These are phyloP conservation scores for Colletotrichum tropicale DNA, from an alignment of 2,329 filamentous ascomycete species.

Conservation along the genomic window DNA sequence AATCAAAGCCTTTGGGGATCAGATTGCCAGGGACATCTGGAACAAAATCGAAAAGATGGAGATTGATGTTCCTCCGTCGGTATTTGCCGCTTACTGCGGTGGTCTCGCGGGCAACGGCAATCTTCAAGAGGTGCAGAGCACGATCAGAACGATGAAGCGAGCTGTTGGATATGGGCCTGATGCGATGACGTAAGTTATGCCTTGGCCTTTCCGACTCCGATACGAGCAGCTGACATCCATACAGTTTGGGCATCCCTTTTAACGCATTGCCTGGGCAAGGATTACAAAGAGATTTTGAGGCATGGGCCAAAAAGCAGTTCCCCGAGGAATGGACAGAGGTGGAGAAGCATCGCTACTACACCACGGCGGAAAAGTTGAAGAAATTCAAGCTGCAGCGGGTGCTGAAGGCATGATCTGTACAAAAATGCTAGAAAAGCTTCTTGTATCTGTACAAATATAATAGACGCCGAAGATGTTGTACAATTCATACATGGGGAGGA, in stretches of 20 bases:
- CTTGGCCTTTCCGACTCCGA: not conserved
- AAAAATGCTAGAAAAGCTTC: slow-evolving; percentile 20
- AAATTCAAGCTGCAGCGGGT: slow-evolving; percentile 55
- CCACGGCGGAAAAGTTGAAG: slow-evolving; percentile 47
- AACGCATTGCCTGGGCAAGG: slow-evolving; percentile 72
- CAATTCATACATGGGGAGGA: slow-evolving; percentile 17
- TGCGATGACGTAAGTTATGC: slow-evolving; percentile 67
- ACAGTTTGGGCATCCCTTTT: slow-evolving; percentile 75
- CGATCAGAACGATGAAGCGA: slow-evolving; percentile 70
- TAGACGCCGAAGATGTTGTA: slow-evolving; percentile 28
- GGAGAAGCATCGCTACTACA: slow-evolving; percentile 53
- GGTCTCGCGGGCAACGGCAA: slow-evolving; percentile 76
- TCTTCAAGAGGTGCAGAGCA: slow-evolving; percentile 68
- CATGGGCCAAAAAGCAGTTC: slow-evolving; percentile 74
- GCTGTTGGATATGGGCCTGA: slow-evolving; percentile 73
- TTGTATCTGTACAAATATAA: slow-evolving; percentile 24
- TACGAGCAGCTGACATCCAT: not conserved
- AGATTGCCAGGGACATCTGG: slow-evolving; percentile 72
- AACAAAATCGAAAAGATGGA: slow-evolving; percentile 74
- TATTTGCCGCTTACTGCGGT: slow-evolving; percentile 80
- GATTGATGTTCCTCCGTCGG: slow-evolving; percentile 73
- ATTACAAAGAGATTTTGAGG: slow-evolving; percentile 72
- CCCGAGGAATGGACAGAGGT: slow-evolving; percentile 73
- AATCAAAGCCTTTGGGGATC: slow-evolving; percentile 59
- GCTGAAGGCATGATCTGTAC: slow-evolving; percentile 52